Evolutionary conservation across 176 grass and related monocot genomes (phyloP), one percentile per base, ranked within the genome.

Genomic region (Rhynchospora breviuscula): DNA sequence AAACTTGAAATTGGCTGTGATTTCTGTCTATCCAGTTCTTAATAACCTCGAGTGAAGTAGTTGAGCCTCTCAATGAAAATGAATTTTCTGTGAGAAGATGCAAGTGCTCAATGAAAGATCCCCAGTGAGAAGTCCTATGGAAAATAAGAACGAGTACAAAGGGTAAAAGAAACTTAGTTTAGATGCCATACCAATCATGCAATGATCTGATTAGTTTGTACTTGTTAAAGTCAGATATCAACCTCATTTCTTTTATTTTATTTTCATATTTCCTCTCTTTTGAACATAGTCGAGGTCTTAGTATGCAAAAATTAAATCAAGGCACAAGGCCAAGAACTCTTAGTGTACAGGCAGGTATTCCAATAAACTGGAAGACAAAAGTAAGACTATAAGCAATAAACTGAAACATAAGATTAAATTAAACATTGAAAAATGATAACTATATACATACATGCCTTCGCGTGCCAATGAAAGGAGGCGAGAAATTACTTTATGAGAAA

Each of bases 401-500:
- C 26, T 49, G 52, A 84, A 22, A 47, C 59, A 23, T 67, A 84
- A 84, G 8, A 59, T 57, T 79, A 59, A 54, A 7, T 13, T 54
- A 60, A n/a, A 84, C 44, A 52, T 59, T n/a, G 14, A 82, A 85
- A 68, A 84, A 85, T 87, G 88, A 90, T 87, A 84, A 86, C 86
- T 93, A 86, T 52, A 25, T 3, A 65, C 95, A 89, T 98, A 98
- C 95, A 98, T 98, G 95, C 92, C 93, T 91, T 87, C 89, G 44
- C 87, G 87, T 91, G 95, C 95, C 95, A 98, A 88, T 85, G 90
- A 87, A 74, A 98, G 95, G 84, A 98, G 90, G 64, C 83, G 73
- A 92, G 92, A 94, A 91, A 90, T 90, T 98, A 93, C 95, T 98
- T 94, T 98, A 72, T 98, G 87, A 59, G 79, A 81, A 71, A 98